Percentiles rank a stretch among this genome's conserved stretches.
Evolutionary conservation across 306 rosid genomes (phyloP).

Genomic region (Dalbergia cultrata): DNA sequence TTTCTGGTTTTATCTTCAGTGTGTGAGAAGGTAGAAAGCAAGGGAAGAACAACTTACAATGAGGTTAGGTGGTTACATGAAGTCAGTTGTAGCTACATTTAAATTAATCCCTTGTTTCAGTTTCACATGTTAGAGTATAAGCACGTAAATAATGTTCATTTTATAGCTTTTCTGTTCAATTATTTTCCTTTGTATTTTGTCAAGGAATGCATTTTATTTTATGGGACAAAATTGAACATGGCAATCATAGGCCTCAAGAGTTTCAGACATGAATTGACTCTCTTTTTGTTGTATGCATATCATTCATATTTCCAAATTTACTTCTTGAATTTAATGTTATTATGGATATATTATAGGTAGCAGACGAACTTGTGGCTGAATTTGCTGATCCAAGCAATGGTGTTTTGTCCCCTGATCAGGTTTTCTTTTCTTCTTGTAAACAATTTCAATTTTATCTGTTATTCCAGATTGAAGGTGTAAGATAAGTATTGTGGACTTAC

Average conservation of each 20-base stretch:
- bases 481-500: conserved; percentile 37
- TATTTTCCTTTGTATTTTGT: conserved; percentile 1
- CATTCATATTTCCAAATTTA: background rate
- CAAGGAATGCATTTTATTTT: conserved; percentile 5
- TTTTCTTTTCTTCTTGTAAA: conserved; percentile 44
- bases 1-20: conserved; percentile 61
- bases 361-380: conserved; percentile 99
- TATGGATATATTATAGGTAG: conserved; percentile 70
- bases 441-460: conserved; percentile 35
- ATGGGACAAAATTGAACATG: conserved; percentile 20
- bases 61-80: conserved; percentile 71
- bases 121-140: background rate
- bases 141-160: background rate
- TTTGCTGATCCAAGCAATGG: conserved; percentile 79
- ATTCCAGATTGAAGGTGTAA: conserved; percentile 22
- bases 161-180: background rate
- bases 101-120: conserved; percentile 21
- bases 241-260: conserved; percentile 48
- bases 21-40: conserved; percentile 97
- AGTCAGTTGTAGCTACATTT: conserved; percentile 16
- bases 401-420: conserved; percentile 90
- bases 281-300: background rate
- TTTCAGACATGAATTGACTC: conserved; percentile 9
- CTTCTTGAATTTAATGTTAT: conserved; percentile 20
- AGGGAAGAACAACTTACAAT: conserved; percentile 94